A percentile compares a stretch with the other conserved stretches of the same genome.
These are phyloP conservation scores for Saccharomyces hybrid DNA, from an alignment of 1,139 yeast species.

Conservation along the genomic window DNA sequence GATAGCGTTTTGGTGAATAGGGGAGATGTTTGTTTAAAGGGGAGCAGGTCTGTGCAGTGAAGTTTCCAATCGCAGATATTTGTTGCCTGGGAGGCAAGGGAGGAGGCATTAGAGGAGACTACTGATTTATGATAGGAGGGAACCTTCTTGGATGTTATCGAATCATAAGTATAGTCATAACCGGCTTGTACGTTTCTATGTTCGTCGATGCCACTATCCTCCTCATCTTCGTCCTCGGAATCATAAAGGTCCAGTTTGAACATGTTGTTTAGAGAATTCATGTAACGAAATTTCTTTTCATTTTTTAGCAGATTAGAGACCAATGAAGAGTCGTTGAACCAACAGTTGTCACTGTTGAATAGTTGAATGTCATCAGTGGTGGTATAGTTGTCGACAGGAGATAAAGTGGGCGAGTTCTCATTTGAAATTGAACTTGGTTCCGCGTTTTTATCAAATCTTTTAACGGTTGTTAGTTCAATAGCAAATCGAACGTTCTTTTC, in stretches of 20 bases:
- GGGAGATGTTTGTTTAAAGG: not conserved
- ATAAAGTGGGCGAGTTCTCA: slow-evolving; percentile 3
- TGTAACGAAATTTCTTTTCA: slow-evolving; percentile 7
- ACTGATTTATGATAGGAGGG: no score
- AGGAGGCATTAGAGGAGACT: not conserved
- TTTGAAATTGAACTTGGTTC: slow-evolving; percentile 28
- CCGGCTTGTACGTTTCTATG: slow-evolving; percentile 4
- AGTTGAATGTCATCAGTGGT: not conserved
- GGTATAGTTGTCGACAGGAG: not conserved
- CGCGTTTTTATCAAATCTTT: slow-evolving; percentile 24
- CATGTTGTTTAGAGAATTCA: not conserved
- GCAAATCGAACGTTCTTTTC: slow-evolving; percentile 24
- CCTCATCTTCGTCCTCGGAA: not conserved
- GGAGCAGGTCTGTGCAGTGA: slow-evolving; percentile 6
- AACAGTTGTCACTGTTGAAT: slow-evolving; percentile 6
- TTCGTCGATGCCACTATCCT: slow-evolving; percentile 1
- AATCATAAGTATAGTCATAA: not conserved
- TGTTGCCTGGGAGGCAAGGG: not conserved
- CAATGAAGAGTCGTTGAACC: slow-evolving; percentile 10
- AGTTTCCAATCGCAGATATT: slow-evolving; percentile 9
- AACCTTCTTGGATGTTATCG: not conserved
- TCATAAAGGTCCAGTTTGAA: not conserved
- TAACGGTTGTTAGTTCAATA: slow-evolving; percentile 28
- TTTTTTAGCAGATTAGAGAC: slow-evolving; percentile 7
- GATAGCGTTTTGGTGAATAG: not conserved